These are phyloP conservation scores for Phaeotremella fagi DNA, from an alignment of 768 basidiomycete species.

Conservation along the genomic window DNA sequence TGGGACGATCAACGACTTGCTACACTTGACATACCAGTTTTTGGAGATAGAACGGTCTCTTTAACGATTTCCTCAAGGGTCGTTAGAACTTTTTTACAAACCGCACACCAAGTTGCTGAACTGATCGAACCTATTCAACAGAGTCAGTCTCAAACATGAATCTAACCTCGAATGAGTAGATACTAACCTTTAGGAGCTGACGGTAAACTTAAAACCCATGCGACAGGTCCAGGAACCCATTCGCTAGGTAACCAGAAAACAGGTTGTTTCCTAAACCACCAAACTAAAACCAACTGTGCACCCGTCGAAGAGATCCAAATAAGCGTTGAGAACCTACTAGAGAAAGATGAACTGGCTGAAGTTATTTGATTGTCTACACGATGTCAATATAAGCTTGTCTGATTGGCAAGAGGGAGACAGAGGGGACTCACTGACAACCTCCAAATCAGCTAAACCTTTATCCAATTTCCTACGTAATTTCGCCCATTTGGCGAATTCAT, in stretches of 20 bases:
- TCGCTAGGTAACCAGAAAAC: constrained; percentile 88
- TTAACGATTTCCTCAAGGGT: constrained; percentile 69
- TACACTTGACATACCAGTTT: too few species aligned
- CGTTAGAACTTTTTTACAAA: constrained; percentile 77
- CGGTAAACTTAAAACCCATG: constrained; percentile 83
- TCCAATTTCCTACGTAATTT: constrained; percentile 84
- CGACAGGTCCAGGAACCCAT: constrained; percentile 77
- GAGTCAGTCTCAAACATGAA: neutral
- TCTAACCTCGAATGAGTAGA: neutral
- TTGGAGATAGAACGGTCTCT: constrained; percentile 55
- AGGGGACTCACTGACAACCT: constrained; percentile 81
- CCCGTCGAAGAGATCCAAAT: constrained; percentile 87
- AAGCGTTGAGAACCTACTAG: constrained; percentile 64
- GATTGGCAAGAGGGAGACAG: neutral
- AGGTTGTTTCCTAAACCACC: constrained; percentile 84
- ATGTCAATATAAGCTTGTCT: neutral
- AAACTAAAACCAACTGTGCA: constrained; percentile 73
- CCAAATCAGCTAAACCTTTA: constrained; percentile 83
- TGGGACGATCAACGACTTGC: too few species aligned
- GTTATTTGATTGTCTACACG: constrained; percentile 63
- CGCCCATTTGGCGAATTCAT: constrained; percentile 98
- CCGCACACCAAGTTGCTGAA: constrained; percentile 92
- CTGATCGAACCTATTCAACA: constrained; percentile 71
- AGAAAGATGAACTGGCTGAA: constrained; percentile 60
- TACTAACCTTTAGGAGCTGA: constrained; percentile 76